These are phyloP conservation scores for Teunomyces tritomae DNA, from an alignment of 805 yeast genomes.

Conservation along the genomic window DNA sequence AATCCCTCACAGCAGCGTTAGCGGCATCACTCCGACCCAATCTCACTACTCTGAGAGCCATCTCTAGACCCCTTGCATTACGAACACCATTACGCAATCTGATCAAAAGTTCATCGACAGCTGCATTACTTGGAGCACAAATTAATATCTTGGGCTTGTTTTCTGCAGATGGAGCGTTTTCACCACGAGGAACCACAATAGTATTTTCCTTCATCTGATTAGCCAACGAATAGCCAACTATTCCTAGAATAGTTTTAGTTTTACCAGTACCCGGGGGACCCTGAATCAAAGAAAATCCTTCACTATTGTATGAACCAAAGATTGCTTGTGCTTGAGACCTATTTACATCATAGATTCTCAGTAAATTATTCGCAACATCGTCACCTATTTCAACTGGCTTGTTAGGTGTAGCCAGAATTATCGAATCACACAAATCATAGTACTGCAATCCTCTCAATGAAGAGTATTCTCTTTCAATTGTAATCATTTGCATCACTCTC, in stretches of 20 bases:
- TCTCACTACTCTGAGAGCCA: constrained; percentile 72
- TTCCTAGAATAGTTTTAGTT: constrained; percentile 92
- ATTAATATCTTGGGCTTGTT: constrained; percentile 58
- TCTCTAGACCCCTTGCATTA: constrained; percentile 50
- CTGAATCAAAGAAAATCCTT: constrained; percentile 88
- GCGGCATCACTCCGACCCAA: constrained; percentile 89
- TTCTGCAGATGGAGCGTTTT: constrained; percentile 10
- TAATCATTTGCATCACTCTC: constrained; percentile 81
- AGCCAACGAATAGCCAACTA: constrained; percentile 74
- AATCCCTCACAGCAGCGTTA: constrained; percentile 74
- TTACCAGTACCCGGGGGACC: constrained; percentile 99
- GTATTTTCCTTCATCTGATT: constrained; percentile 15
- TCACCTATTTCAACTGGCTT: constrained; percentile 34
- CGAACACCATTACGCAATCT: constrained; percentile 74
- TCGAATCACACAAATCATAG: constrained; percentile 70
- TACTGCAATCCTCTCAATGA: constrained; percentile 79
- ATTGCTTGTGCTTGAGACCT: constrained; percentile 91
- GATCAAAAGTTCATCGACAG: constrained; percentile 90
- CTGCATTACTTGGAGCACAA: constrained; percentile 99
- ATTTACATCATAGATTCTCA: constrained; percentile 60
- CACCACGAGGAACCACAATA: constrained; percentile 21
- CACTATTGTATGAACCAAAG: constrained; percentile 59
- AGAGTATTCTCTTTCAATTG: constrained; percentile 89
- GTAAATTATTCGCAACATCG: constrained; percentile 40
- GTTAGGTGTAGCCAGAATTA: constrained; percentile 65